phyloP scores from a whole-genome alignment of 352 stramenopile species.

The Phytophthora fragariaefolia region DNA sequence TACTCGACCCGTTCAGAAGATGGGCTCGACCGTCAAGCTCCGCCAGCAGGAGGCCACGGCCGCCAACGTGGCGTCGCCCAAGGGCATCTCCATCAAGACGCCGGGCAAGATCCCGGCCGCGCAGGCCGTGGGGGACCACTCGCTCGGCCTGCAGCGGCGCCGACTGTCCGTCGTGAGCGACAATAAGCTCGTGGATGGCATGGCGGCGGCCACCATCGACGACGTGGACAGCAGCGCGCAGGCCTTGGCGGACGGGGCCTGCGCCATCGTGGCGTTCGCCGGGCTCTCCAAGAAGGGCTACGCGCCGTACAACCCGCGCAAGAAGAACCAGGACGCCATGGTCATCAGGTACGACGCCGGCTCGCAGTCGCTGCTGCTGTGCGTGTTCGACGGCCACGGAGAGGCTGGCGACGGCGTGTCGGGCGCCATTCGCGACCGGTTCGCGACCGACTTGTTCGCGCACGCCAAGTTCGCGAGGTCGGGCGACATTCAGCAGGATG shows the following conservation, averaged over 20 bases:
- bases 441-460: conserved; percentile 91
- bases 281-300: conserved; percentile 87
- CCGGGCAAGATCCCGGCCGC: conserved; percentile 47
- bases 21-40: conserved; percentile 60
- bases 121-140: conserved; percentile 52
- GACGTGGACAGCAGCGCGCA: conserved; percentile 59
- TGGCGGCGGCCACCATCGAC: conserved; percentile 66
- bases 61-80: conserved; percentile 79
- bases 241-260: conserved; percentile 58
- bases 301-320: conserved; percentile 94
- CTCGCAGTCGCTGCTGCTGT: conserved; percentile 94
- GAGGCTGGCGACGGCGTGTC: conserved; percentile 96
- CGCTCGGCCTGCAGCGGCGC: conserved; percentile 67
- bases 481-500: conserved; percentile 64
- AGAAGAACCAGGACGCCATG: conserved; percentile 98
- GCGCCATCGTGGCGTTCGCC: conserved; percentile 69
- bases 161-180: conserved; percentile 78
- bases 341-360: conserved; percentile 94
- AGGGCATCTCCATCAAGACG: conserved; percentile 83
- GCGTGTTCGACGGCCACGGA: conserved; percentile 97
- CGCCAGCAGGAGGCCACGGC: conserved; percentile 65
- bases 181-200: conserved; percentile 84
- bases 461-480: conserved; percentile 82
- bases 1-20: conserved; percentile 49
- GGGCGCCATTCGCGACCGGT: conserved; percentile 88